These are phyloP conservation scores for Annona squamosa DNA, from an alignment of 164 flowering plant genomes.

Conservation along the genomic window DNA sequence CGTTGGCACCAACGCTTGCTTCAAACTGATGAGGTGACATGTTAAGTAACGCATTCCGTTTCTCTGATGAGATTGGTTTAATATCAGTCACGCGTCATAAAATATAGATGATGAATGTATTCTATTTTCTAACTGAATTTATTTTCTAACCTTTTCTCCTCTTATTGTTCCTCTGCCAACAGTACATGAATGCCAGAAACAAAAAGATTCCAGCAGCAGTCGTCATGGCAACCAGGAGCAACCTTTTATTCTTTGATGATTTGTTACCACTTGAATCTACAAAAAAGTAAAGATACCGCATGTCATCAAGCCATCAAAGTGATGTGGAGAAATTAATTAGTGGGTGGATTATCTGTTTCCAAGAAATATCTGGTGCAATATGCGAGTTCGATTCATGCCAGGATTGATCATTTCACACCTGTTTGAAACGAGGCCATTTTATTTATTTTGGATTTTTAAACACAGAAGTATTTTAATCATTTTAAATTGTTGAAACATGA, in stretches of 20 bases:
- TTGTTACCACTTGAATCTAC: not conserved
- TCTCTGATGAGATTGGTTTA: not conserved
- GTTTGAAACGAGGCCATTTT: too few relatives aligned
- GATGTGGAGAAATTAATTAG: too few relatives aligned
- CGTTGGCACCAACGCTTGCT: not conserved
- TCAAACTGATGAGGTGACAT: not conserved
- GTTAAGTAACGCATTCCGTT: not conserved
- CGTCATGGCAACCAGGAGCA: not conserved
- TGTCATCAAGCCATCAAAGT: not conserved
- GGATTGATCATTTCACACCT: too few relatives aligned
- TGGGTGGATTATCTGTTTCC: too few relatives aligned
- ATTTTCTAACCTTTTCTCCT: not conserved
- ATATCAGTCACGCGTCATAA: not conserved
- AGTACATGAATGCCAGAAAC: not conserved
- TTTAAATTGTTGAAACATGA: too few relatives aligned
- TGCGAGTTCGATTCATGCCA: too few relatives aligned
- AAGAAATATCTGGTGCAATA: too few relatives aligned
- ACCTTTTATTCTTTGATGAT: not conserved
- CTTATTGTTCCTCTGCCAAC: not conserved
- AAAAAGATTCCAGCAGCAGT: not conserved
- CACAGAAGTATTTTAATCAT: too few relatives aligned
- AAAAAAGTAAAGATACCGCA: not conserved
- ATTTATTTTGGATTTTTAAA: too few relatives aligned
- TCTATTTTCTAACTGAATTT: not conserved
- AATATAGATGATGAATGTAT: not conserved